Conservation (phyloP, 352 stramenopile species). For the Thalassiosira oceanica region DNA sequence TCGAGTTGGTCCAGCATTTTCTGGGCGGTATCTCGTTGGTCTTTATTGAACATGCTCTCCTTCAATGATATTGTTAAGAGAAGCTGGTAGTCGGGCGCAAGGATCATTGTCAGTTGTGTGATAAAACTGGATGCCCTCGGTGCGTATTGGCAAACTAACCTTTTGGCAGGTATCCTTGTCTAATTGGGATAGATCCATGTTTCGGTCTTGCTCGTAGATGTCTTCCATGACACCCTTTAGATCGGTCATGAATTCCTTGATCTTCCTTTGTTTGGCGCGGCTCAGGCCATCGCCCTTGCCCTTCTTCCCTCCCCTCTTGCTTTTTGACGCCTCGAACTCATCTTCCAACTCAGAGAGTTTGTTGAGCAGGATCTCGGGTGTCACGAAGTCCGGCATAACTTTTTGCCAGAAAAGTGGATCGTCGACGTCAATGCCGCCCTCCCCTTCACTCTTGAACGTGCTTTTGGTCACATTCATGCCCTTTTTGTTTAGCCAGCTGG, state of each 20-base stretch:
- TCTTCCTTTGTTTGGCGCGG: conserved; percentile 49
- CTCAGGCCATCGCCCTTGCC: conserved; percentile 30
- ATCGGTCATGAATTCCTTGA: conserved; percentile 80
- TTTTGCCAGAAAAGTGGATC: conserved; percentile 99
- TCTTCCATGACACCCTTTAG: conserved; percentile 80
- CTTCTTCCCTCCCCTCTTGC: conserved; percentile 21
- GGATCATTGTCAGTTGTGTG: too few relatives aligned
- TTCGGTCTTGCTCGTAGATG: conserved; percentile 75
- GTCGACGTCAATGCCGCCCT: conserved; percentile 88
- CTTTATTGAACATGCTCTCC: conserved; percentile 77
- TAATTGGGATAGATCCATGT: conserved; percentile 54
- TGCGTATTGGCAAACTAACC: too few relatives aligned
- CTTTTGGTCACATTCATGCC: conserved; percentile 80
- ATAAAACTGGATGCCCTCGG: too few relatives aligned
- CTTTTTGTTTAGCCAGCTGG: conserved; percentile 81
- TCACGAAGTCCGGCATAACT: conserved; percentile 87
- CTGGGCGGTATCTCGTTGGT: conserved; percentile 62
- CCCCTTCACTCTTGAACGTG: conserved; percentile 72
- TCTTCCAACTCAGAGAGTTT: conserved; percentile 49
- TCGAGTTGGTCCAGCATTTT: conserved; percentile 72
- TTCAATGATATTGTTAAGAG: conserved; percentile 80
- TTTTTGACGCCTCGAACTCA: conserved; percentile 34
- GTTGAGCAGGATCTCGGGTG: conserved; percentile 64
- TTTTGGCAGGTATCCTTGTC: conserved; percentile 75
- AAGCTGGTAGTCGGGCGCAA: too few relatives aligned